Evolutionary conservation across 768 basidiomycete species (phyloP).

Genomic region (Psilocybe subaeruginosa): DNA sequence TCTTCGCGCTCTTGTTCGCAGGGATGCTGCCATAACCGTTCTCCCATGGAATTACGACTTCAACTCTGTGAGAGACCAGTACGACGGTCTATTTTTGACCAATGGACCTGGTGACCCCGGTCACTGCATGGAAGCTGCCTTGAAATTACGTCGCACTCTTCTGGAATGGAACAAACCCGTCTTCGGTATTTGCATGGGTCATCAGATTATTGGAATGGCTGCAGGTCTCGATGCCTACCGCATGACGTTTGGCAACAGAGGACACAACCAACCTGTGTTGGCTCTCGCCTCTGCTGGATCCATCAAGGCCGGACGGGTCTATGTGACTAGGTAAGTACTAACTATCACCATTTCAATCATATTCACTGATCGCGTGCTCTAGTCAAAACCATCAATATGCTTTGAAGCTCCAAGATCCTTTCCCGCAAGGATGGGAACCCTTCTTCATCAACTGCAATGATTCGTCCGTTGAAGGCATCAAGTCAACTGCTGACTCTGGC

Average conservation of each 20-base stretch:
- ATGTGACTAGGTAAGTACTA: constrained; percentile 80
- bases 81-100: constrained; percentile 92
- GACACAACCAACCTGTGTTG: constrained; percentile 98
- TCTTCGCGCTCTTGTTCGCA: constrained; percentile 86
- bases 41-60: constrained; percentile 99
- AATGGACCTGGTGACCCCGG: constrained; percentile 97
- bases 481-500: constrained; percentile 87
- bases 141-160: constrained; percentile 80
- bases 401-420: constrained; percentile 89
- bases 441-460: constrained; percentile 99
- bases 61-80: constrained; percentile 87
- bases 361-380: constrained; percentile 9
- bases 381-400: constrained; percentile 99
- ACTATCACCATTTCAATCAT: not conserved
- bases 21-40: constrained; percentile 92
- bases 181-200: constrained; percentile 99
- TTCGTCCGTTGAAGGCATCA: constrained; percentile 98
- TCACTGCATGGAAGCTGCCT: constrained; percentile 84
- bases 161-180: constrained; percentile 91
- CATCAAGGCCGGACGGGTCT: constrained; percentile 94
- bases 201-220: constrained; percentile 97
- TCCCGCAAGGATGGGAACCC: constrained; percentile 97
- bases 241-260: constrained; percentile 99
- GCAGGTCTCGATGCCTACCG: constrained; percentile 96
- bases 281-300: constrained; percentile 93